Base-by-base conservation (phyloP, 345 rosid species). In the Eucalyptus erythrocorys region DNA sequence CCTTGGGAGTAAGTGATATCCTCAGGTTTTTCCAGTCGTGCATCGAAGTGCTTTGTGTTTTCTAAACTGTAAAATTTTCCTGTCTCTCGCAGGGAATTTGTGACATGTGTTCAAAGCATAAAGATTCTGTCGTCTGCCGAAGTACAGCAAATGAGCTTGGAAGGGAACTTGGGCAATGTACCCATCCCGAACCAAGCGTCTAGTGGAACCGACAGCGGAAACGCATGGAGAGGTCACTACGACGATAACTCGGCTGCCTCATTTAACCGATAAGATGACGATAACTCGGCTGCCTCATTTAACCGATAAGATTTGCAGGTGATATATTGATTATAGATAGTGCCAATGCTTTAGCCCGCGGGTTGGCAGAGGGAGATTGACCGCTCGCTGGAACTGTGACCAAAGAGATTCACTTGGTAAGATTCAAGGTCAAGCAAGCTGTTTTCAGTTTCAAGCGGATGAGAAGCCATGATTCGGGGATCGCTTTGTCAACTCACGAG, bases 61-160 rank as follows among this genome's bases (percentile, higher is more conserved):
- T 21, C 85, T 57, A 87, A 87, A 87, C 42, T 87, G 34, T 27
- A 40, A 79, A n/a, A 86, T 88, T 87, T 91, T 61, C 66, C 81
- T 82, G 88, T 89, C 12, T 88, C 19, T 89, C 88, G 91, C 95
- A 98, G 99, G 90, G 99, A 97, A 88, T 98, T 98, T 43, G 96
- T 97, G 51, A 95, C 93, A 91, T 95, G 98, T 90, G 98, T 96
- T 86, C 99, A 96, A 90, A 93, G 97, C 96, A 93, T 97, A 91
- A 97, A 95, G 91, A 96, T 97, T 88, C 93, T 97, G 92, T 97
- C 99, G 87, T 93, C 98, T n/a, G 95, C 92, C 47, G 98, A 97
- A 92, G 99, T 97, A 26, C 98, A 96, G 91, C 98, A 97, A 87
- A 96, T 97, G 98, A 96, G 99, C 91, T 92, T 96, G 93, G 99